Evolutionary conservation across 345 rosid species (phyloP).

Genomic region (Balakata baccata): DNA sequence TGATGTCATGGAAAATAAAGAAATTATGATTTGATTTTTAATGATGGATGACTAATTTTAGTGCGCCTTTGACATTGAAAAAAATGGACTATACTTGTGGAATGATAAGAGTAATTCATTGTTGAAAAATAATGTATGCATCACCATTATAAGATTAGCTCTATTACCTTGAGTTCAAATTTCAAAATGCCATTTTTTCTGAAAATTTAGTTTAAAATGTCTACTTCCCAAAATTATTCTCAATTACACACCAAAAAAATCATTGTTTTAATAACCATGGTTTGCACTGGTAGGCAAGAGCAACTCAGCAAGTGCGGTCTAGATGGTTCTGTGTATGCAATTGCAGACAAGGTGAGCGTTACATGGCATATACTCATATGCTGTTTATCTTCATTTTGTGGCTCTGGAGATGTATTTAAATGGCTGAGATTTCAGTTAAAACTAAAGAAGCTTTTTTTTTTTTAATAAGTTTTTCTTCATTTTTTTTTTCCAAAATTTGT

Average conservation of each 20-base stretch:
- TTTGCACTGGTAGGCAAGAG: background rate
- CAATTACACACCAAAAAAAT: background rate
- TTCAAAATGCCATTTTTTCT: background rate
- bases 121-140: too few species aligned
- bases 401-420: background rate
- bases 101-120: too few species aligned
- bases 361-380: background rate
- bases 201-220: background rate
- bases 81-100: background rate
- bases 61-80: background rate
- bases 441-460: background rate
- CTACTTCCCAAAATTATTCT: background rate
- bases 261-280: background rate
- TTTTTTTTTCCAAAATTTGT: background rate
- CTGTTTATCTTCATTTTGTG: background rate
- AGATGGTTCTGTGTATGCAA: too few species aligned
- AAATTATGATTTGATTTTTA: background rate
- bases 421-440: background rate
- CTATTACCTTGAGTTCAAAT: background rate
- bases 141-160: background rate
- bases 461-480: background rate
- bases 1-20: background rate
- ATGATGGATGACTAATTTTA: background rate
- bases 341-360: constrained; percentile 37
- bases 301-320: too few species aligned